A percentile compares a stretch with the other conserved stretches of the same genome.
Conservation (phyloP, 2,329 filamentous ascomycete genomes). For the Cercospora janseana region DNA sequence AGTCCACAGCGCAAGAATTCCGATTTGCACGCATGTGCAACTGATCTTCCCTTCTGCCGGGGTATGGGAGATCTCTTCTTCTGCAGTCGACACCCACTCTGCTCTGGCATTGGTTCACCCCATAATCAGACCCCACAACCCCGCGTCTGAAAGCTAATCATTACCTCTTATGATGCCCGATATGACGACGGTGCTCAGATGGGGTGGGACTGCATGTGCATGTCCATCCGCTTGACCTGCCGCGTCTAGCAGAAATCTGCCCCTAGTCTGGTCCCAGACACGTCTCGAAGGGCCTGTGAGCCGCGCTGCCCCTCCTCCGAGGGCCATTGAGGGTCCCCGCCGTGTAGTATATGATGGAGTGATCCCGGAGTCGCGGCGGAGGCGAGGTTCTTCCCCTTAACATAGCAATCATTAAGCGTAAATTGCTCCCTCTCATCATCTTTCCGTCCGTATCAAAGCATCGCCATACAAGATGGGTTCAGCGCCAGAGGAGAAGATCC, state of each 20-base stretch:
- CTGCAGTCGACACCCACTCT: neutral
- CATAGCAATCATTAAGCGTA: conserved; percentile 22
- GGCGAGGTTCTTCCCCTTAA: neutral
- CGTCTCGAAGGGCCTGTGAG: conserved; percentile 12
- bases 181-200: conserved; percentile 1
- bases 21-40: too few species aligned
- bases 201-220: conserved; percentile 16
- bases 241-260: conserved; percentile 4
- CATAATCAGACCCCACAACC: conserved; percentile 8
- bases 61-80: too few species aligned
- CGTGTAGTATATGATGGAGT: conserved; percentile 17
- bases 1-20: too few species aligned
- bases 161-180: neutral
- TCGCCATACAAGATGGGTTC: conserved; percentile 32
- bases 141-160: conserved; percentile 10
- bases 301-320: conserved; percentile 8
- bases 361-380: neutral
- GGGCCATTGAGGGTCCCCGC: conserved; percentile 1
- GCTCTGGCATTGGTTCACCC: conserved; percentile 6
- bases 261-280: conserved; percentile 7
- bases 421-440: conserved; percentile 11
- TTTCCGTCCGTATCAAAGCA: conserved; percentile 18
- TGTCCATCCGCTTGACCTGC: conserved; percentile 15
- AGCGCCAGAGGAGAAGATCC: conserved; percentile 28
- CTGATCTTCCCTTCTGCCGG: too few species aligned